Base-by-base conservation (phyloP, 495 filamentous ascomycete genomes). In the Penicillium maclennaniae region DNA sequence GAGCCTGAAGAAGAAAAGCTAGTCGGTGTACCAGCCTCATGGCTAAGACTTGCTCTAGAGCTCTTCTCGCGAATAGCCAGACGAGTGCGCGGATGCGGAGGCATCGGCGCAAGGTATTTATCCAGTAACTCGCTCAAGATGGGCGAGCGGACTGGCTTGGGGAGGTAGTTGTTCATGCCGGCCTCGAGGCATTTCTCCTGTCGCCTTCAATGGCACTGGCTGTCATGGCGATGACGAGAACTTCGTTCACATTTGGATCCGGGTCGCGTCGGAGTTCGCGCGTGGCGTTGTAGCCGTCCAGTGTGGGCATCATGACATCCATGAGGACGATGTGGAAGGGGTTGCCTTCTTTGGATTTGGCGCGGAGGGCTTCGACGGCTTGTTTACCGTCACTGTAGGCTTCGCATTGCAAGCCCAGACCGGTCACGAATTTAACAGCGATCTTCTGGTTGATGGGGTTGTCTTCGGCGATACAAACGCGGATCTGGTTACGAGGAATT, bases 101-200 rank as follows among this genome's bases (percentile, higher is more conserved):
- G 71, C 57, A 82, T 80, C 12, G 75, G 82, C 16, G 77, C 79
- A 34, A 83, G 72, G 60, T 90, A 90, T 16, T 77, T 72, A 54
- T 91, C 87, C 45, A 92, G 63, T 75, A 91, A 88, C 61, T 83
- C 80, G 66, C 85, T 89, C 34, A 92, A 71, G 41, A 91, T 75
- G 20, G 83, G 81, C 15, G 80, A 83, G 46, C 89, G 78, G 1
- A 96, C 91, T 8, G 91, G 91, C 66, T 96, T 96, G 21, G 91
- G 90, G 6, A 96, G 82, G 54, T 96, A 96, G 56, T 96, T 90
- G 70, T 95, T 95, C 91, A 96, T 96, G 25, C 91, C 91, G 0
- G 89, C 88, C 23, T 89, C 89, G 15, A 96, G 74, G 59, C 91
- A 96, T 67, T 92, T 95, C 68, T 96, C 91, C 90, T 79, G 58